Evolutionary conservation across 352 stramenopile species (phyloP).

Genomic region (Pythium aquatile): DNA sequence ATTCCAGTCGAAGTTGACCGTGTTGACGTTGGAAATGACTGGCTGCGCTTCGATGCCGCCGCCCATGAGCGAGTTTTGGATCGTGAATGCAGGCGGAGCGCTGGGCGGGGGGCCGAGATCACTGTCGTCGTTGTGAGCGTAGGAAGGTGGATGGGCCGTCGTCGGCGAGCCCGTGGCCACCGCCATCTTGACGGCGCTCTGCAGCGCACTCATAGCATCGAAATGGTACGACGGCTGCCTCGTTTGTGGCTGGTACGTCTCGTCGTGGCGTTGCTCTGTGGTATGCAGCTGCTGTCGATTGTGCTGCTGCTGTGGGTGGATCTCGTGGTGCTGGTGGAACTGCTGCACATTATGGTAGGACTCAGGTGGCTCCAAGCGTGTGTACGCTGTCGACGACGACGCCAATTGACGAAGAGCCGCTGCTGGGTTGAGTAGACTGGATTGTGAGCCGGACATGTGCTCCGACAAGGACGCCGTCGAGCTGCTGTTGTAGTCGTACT

Average conservation of each 20-base stretch:
- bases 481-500: slow-evolving; percentile 19
- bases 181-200: slow-evolving; percentile 37
- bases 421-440: slow-evolving; percentile 22
- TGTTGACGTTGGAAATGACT: slow-evolving; percentile 73
- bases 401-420: slow-evolving; percentile 57
- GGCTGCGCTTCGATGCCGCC: slow-evolving; percentile 77
- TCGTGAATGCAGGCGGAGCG: slow-evolving; percentile 53
- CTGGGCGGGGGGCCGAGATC: slow-evolving; percentile 65
- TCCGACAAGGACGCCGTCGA: slow-evolving; percentile 16
- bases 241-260: neutral
- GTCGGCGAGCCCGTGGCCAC: slow-evolving; percentile 17
- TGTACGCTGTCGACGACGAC: slow-evolving; percentile 48
- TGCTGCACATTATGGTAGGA: slow-evolving; percentile 12
- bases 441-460: neutral
- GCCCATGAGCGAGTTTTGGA: slow-evolving; percentile 82
- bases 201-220: slow-evolving; percentile 58
- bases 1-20: slow-evolving; percentile 83
- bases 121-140: slow-evolving; percentile 19
- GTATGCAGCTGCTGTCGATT: slow-evolving; percentile 5
- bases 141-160: neutral
- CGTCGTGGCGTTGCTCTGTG: neutral
- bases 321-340: slow-evolving; percentile 13
- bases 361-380: neutral
- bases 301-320: slow-evolving; percentile 6
- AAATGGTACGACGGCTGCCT: slow-evolving; percentile 37